phyloP scores from a whole-genome alignment of 805 yeast species.

The Pichia sporocuriosa region DNA sequence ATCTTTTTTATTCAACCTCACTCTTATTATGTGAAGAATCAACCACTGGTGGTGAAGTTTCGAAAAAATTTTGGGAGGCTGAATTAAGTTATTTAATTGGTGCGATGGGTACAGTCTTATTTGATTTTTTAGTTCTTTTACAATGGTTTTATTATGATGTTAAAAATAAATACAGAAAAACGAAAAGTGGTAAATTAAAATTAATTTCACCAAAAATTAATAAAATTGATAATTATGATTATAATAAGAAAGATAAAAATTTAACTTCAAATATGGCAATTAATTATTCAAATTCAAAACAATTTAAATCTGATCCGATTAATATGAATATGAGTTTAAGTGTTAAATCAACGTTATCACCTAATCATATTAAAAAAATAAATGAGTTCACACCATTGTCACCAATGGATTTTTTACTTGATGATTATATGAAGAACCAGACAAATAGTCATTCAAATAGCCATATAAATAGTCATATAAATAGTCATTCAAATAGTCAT shows the following conservation, averaged over 20 bases:
- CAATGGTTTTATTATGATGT: constrained; percentile 35
- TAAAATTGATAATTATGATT: background rate
- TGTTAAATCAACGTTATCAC: constrained; percentile 24
- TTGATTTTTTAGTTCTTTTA: constrained; percentile 38
- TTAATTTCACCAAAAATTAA: background rate
- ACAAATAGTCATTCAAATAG: too few relatives aligned
- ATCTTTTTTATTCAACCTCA: constrained; percentile 43
- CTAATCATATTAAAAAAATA: constrained; percentile 26
- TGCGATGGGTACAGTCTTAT: constrained; percentile 44
- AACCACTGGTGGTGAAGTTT: constrained; percentile 28
- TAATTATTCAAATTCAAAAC: background rate
- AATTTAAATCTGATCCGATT: constrained; percentile 3
- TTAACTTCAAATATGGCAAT: background rate
- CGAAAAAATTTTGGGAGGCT: constrained; percentile 34
- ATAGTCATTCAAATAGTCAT: too few relatives aligned
- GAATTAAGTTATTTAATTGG: constrained; percentile 41
- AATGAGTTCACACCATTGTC: constrained; percentile 31
- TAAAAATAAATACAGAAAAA: constrained; percentile 1
- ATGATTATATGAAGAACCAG: constrained; percentile 12
- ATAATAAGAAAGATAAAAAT: background rate
- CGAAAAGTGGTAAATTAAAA: constrained; percentile 4
- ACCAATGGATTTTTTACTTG: constrained; percentile 31
- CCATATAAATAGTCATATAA: background rate
- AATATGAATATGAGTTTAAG: constrained; percentile 15
- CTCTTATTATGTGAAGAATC: constrained; percentile 38